A percentile compares a stretch with the other conserved stretches of the same genome.
phyloP scores from a whole-genome alignment of 2,329 filamentous ascomycete genomes.

The Zasmidium angulare region DNA sequence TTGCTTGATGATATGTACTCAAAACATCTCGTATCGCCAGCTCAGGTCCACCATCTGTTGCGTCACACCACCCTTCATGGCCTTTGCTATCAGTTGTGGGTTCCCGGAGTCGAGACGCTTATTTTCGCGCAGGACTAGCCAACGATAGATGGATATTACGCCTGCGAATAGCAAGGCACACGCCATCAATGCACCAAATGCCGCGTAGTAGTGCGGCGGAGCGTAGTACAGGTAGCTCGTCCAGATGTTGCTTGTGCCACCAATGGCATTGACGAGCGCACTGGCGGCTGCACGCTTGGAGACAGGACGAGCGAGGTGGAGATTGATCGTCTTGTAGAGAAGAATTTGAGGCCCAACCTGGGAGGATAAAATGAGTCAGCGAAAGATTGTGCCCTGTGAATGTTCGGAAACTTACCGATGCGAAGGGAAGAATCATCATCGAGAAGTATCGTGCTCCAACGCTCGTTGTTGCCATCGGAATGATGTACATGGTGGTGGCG shows the following conservation, averaged over 20 bases:
- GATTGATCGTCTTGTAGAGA: constrained; percentile 54
- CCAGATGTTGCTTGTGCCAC: constrained; percentile 35
- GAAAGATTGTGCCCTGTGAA: no score
- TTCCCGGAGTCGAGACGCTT: background rate
- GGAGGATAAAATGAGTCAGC: background rate
- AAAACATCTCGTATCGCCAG: constrained; percentile 48
- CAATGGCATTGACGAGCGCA: constrained; percentile 30
- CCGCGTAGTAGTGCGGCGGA: constrained; percentile 43
- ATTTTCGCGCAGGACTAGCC: constrained; percentile 5
- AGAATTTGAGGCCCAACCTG: constrained; percentile 42
- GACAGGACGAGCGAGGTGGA: constrained; percentile 28
- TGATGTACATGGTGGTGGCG: constrained; percentile 9
- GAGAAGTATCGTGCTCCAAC: constrained; percentile 22
- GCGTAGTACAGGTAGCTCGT: constrained; percentile 38
- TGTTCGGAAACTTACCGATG: constrained; percentile 14
- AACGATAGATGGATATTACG: background rate
- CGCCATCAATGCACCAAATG: constrained; percentile 41
- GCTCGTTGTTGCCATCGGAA: constrained; percentile 16
- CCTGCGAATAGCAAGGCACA: constrained; percentile 4
- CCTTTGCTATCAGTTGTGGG: constrained; percentile 32
- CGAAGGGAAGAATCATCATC: constrained; percentile 36
- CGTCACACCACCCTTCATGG: constrained; percentile 44
- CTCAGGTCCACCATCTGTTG: constrained; percentile 45
- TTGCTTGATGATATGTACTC: no score
- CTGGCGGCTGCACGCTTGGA: constrained; percentile 26